Base-by-base conservation (phyloP, 2,329 filamentous ascomycete species). In the Didymosphaeria variabile region DNA sequence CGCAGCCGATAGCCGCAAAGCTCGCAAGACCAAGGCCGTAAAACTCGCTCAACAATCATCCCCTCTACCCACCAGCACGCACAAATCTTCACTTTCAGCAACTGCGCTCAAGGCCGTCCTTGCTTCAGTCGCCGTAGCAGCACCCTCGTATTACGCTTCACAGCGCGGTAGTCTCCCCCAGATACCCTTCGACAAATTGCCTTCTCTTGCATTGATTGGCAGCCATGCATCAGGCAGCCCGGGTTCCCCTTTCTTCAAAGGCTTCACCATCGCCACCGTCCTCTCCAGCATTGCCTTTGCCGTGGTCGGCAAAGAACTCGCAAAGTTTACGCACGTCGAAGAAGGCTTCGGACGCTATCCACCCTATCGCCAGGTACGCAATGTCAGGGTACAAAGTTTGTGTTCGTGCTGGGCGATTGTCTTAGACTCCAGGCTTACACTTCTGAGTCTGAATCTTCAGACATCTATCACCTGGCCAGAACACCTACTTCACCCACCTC, bases 271-370 rank as follows among this genome's bases (percentile, higher is more conserved):
- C 40, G 67, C 67, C 23, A 67, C 65, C 58, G 61, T 62, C 29
- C 50, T 69, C 5, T 69, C 65, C n/a, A 60, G 63, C 3, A 55
- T 67, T 34, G 67, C 62, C n/a, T 63, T 65, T 19, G 53, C 56
- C 3, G 55, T 63, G 10, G 59, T 60, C 21, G 67, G 63, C 49
- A 66, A 60, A 29, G 51, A 69, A 32, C 63, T 85, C 4, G 82
- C 81, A 1, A 66, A 79, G 36, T 82, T 85, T 62, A 83, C 81
- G 1, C 67, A 77, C 13, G 64, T 71, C 17, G 67, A 69, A 3
- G 65, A 63, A 23, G 65, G 67, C 5, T 67, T 67, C 57, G 52
- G 50, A 51, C 58, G 60, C 53, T 77, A 58, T 66, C 76, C 57
- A 70, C 77, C 56, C 6, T 63, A 61, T 23, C 63, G 66, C 19